Evolutionary conservation across 192 early-diverging fungal species (phyloP), one percentile per base, ranked within the genome.

Genomic region (Rhizophlyctis rosea): DNA sequence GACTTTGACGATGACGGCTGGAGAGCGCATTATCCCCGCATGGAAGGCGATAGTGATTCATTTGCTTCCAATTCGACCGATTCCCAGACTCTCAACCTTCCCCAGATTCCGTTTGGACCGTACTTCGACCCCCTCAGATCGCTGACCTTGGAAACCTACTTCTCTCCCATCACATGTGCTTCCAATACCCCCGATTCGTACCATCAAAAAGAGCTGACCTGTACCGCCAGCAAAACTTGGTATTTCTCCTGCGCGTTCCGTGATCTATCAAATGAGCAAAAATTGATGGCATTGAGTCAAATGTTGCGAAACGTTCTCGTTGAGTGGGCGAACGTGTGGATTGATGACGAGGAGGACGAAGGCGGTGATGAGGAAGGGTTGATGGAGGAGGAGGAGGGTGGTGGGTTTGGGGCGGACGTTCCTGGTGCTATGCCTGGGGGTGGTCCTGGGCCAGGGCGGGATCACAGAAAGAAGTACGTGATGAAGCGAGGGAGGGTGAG

Each of bases 41-140:
- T 53, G 35, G 3, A 29, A 11, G 32, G 61, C 61, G 21, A 62
- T 52, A 18, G 52, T 29, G 5, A 29, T 33, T 24, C 59, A 36
- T 27, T 29, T 57, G 5, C 59, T 58, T 48, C 34, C 7, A 18
- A 7, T 65, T 9, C 21, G 24, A 14, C 29, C 47, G 54, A 28
- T 65, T n/a, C n/a, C n/a, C n/a, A n/a, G n/a, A n/a, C n/a, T n/a
- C n/a, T n/a, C n/a, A n/a, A n/a, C n/a, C n/a, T 44, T n/a, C 23
- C 59, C 18, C 4, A 32, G 16, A 16, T 76, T 14, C 69, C 74
- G 23, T 61, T 67, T 35, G 74, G 74, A 2, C 61, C 68, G 27
- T 18, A 58, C 7, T 13, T 50, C n/a, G 60, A 76, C 55, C 74
- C 74, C 29, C 14, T 76, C 4, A 21, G 34, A 11, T 47, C 57